Evolutionary conservation across 1,139 yeast genomes (phyloP), one percentile per base, ranked within the genome.

Genomic region (Candida neerlandica): DNA sequence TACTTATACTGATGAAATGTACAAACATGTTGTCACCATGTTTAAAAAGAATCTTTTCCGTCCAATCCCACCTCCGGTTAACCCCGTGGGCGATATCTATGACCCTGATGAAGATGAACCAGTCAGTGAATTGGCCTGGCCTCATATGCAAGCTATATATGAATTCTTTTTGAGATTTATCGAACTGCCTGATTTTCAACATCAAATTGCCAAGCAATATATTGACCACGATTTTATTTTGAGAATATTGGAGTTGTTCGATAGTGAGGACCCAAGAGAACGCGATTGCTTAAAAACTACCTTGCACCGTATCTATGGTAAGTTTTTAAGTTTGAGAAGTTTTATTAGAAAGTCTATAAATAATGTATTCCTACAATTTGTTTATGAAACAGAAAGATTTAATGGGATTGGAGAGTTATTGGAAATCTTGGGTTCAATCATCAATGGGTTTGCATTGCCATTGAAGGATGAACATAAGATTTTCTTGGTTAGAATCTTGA

Each of bases 41-140:
- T 95, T 92, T 69, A 86, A 85, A 61, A 82, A 80, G 55, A 94
- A 94, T 69, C 77, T 94, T 49, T 91, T 94, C 68, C 82, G 99
- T 63, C 97, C 98, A 30, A 90, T 94, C 42, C 98, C 99, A 3
- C 99, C 99, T 0, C 98, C 98, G 1, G 96, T 92, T 41, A 94
- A 95, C 66, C 98, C 98, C 3, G 81, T 92, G 39, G 99, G 99
- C 35, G 99, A 95, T 55, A 80, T 94, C 27, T 95, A 82, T 67
- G 99, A 95, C 62, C 99, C 99, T 0, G 99, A 94, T 71, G 99
- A 94, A 71, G 99, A 94, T 70, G 99, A 94, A 69, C 98, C 98
- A 1, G 96, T 94, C 40, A 84, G 85, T 62, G 99, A 95, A 65
- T 83, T 94, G 54, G 94, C 98, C 5, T 94, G 99, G 99, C 97